These are phyloP conservation scores for Fusarium sp. DNA, from an alignment of 2,329 filamentous ascomycete species.

Conservation along the genomic window DNA sequence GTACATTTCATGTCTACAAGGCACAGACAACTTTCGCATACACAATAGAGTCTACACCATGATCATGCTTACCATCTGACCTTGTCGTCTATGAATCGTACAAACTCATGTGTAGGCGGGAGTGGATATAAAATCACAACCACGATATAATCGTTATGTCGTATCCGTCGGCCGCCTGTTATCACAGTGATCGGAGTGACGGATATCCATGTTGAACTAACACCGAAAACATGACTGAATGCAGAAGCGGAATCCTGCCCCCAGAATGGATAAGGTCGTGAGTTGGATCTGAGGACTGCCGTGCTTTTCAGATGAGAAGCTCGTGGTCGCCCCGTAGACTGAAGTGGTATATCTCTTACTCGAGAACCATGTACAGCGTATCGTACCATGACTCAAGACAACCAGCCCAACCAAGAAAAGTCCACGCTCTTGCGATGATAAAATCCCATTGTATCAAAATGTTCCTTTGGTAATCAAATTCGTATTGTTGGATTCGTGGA, in stretches of 20 bases:
- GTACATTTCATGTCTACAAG: background rate
- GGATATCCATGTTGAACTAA: background rate
- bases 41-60: background rate
- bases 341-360: slow-evolving; percentile 26
- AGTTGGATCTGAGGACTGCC: background rate
- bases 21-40: background rate
- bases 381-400: slow-evolving; percentile 7
- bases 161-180: background rate
- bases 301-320: background rate
- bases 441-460: background rate
- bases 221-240: background rate
- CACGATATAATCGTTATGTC: too few species aligned
- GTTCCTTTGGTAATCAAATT: too few species aligned
- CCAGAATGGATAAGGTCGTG: background rate
- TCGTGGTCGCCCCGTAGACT: background rate
- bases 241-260: background rate
- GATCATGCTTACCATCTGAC: background rate
- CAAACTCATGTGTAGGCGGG: background rate
- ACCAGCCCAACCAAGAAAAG: background rate
- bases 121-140: background rate
- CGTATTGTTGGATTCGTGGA: background rate
- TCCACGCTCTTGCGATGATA: slow-evolving; percentile 27
- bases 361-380: slow-evolving; percentile 5
- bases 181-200: background rate
- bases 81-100: background rate